These are phyloP conservation scores for Thraustotheca clavata DNA, from an alignment of 352 stramenopile genomes.

Conservation along the genomic window DNA sequence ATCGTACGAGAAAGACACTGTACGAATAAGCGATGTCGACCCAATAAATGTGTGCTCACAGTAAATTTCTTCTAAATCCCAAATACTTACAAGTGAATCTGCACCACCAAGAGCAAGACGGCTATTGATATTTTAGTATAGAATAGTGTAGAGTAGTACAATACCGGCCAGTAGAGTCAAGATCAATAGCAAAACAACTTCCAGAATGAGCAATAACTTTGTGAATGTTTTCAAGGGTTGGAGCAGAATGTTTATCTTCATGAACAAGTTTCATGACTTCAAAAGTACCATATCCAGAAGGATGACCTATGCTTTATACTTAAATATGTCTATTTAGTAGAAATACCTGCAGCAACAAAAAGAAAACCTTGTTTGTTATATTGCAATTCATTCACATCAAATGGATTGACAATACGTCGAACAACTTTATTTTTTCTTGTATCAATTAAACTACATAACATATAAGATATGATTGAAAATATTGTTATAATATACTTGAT, in stretches of 20 bases:
- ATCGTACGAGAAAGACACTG: constrained; percentile 69
- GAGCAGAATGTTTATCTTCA: constrained; percentile 61
- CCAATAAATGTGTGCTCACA: constrained; percentile 75
- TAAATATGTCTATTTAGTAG: neutral
- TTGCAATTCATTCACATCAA: constrained; percentile 75
- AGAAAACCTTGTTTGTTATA: constrained; percentile 72
- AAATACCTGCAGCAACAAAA: constrained; percentile 56
- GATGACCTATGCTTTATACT: constrained; percentile 33
- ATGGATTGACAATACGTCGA: constrained; percentile 69
- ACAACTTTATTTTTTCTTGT: constrained; percentile 72
- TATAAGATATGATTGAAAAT: neutral
- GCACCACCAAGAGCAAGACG: constrained; percentile 67
- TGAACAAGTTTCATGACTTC: constrained; percentile 72
- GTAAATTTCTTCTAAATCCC: constrained; percentile 81
- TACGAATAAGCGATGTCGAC: constrained; percentile 73
- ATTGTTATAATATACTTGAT: constrained; percentile 18
- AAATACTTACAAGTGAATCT: constrained; percentile 77
- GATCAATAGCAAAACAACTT: constrained; percentile 72
- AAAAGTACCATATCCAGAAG: constrained; percentile 63
- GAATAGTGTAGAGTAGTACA: neutral
- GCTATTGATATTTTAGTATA: constrained; percentile 25
- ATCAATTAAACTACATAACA: constrained; percentile 44
- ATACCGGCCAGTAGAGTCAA: constrained; percentile 67
- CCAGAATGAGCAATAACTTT: constrained; percentile 46
- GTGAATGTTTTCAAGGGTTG: constrained; percentile 76